Evolutionary conservation across 2,329 filamentous ascomycete species (phyloP), one percentile per base, ranked within the genome.

Genomic region (Penicillium sp.): DNA sequence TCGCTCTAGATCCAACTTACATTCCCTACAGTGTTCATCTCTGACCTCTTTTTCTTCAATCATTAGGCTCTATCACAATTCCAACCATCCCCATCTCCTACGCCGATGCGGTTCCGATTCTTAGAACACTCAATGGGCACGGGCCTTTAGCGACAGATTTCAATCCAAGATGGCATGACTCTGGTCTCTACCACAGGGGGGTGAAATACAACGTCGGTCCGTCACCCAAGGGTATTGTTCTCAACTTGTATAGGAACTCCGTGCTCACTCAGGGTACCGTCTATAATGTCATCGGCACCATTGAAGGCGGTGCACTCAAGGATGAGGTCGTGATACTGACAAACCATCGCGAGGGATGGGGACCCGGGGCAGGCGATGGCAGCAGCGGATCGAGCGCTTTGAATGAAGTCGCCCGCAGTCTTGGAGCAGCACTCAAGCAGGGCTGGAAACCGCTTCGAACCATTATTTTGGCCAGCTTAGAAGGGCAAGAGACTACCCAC

Each of bases 331-430:
- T 77, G 9, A 59, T 77, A 18, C 62, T 77, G 9, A 75, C 74
- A 3, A 77, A 77, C 18, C 75, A 77, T 44, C 67, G 74, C 8
- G 75, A 78, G 55, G 73, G 74, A 0, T 77, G 74, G 74, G 74
- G 75, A 3, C 62, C 73, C 10, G 74, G 75, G 2, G 75, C 74
- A 0, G 71, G 70, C 0, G 75, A 78, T 33, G 72, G 73, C 1
- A 76, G 76, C 27, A 72, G 68, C 4, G 75, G 75, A 0, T 70
- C 68, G 2, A 70, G 72, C 1, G 65, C 74, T 2, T 51, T 77
- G 10, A 65, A 75, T 13, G 75, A 77, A 35, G 55, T 77, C 4
- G 65, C 69, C 1, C 73, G 70, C 32, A 72, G 71, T 0, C 74
- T 77, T 35, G 69, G 71, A 2, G 65, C 64, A 13, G 64, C 76